Base-by-base conservation (phyloP, 2,329 filamentous ascomycete species). In the Calonectria pteridis region DNA sequence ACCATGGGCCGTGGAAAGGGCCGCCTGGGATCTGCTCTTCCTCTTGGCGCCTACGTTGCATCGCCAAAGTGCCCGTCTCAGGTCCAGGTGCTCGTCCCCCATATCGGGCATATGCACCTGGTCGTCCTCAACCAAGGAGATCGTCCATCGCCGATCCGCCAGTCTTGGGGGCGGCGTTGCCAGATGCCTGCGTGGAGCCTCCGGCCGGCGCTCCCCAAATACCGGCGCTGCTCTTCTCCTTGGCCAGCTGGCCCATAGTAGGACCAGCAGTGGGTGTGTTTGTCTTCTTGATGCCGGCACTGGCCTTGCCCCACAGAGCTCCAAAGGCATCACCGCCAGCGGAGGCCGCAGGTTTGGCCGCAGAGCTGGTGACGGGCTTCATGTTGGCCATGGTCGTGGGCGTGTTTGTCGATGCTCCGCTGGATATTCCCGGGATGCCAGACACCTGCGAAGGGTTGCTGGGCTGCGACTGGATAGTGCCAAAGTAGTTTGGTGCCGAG, bases 171-270 rank as follows among this genome's bases (percentile, higher is more conserved):
- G 82, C 73, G 49, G 76, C 77, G 73, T 78, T 78, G 66, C 77
- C 77, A 5, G 80, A 76, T 1, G 83, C 78, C 75, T 85, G 82
- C n/a, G 80, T 71, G 7, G 81, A 66, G 77, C 83, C 76, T 77
- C 87, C 73, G 62, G 92, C 88, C 20, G 93, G 89, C 0, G 94
- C 91, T 23, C 96, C 97, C 95, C 97, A 99, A 76, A 99, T 95
- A 10, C 96, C 95, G 20, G 96, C 95, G 79, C 93, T 95, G 72
- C 95, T 97, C 89, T 98, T 98, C 86, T 98, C 95, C 88, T 98
- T 98, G n/a, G 96, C 96, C 84, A 99, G 91, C 84, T 98, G 96
- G 35, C 95, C 96, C 86, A 99, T 90, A 69, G 96, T 96, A 66
- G 95, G 93, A 0, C 93, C 94, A 68, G 89, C 87, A 13, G 87